A percentile compares a stretch with the other conserved stretches of the same genome.
These are phyloP conservation scores for Lumnitzera racemosa DNA, from an alignment of 345 rosid genomes.

Conservation along the genomic window DNA sequence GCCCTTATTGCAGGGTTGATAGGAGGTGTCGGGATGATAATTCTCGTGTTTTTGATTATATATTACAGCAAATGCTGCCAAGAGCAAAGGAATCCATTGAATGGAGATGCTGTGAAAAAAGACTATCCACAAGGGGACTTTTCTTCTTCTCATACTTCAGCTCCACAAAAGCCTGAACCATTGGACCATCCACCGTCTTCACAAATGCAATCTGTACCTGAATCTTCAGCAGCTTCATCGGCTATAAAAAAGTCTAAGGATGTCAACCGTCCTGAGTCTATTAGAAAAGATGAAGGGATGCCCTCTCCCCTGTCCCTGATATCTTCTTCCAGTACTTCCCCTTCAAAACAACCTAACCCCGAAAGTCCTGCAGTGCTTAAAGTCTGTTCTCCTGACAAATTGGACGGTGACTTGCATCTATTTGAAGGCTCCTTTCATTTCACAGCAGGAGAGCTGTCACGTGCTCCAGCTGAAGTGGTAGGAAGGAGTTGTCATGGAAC, in stretches of 20 bases:
- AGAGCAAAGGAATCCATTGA: slow-evolving; percentile 19
- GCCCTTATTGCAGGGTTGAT: slow-evolving; percentile 55
- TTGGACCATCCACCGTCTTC: slow-evolving; percentile 26
- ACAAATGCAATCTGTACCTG: slow-evolving; percentile 18
- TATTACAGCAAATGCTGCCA: slow-evolving; percentile 21
- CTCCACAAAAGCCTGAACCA: slow-evolving; percentile 25
- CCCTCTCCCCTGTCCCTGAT: slow-evolving; percentile 45
- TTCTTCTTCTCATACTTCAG: slow-evolving; percentile 38
- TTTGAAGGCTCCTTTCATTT: slow-evolving; percentile 53
- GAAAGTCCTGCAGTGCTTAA: slow-evolving; percentile 28
- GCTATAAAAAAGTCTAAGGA: slow-evolving; percentile 20
- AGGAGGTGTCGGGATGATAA: slow-evolving; percentile 34
- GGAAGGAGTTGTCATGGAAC: slow-evolving; percentile 91
- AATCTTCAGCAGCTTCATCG: slow-evolving; percentile 34
- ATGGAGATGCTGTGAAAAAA: slow-evolving; percentile 24
- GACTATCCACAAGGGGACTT: slow-evolving; percentile 15
- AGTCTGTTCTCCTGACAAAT: slow-evolving; percentile 54
- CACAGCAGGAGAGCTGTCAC: slow-evolving; percentile 76
- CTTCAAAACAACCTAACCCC: slow-evolving; percentile 33
- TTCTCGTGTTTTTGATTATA: slow-evolving; percentile 34
- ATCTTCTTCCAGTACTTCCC: slow-evolving; percentile 51
- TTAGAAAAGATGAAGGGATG: slow-evolving; percentile 30
- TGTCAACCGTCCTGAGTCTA: slow-evolving; percentile 16
- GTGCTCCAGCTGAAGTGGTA: slow-evolving; percentile 77
- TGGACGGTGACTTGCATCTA: slow-evolving; percentile 67